Evolutionary conservation across 2,329 filamentous ascomycete genomes (phyloP).

Genomic region (Beauveria asiatica): DNA sequence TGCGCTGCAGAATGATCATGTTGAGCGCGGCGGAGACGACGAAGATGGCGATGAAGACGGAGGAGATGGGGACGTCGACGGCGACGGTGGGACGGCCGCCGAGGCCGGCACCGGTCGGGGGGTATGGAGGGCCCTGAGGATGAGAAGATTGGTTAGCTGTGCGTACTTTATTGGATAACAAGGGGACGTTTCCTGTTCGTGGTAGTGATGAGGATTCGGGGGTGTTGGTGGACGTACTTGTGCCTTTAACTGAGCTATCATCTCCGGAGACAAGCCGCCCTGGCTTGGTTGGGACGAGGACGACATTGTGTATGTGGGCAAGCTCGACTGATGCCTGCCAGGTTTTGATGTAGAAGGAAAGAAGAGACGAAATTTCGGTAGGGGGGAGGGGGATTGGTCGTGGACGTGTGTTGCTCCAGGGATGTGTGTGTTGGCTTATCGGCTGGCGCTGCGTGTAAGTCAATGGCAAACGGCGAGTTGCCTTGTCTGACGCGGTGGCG

Average conservation of each 20-base stretch:
- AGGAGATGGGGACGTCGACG: slow-evolving; percentile 57
- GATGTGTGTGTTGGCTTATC: too few species aligned
- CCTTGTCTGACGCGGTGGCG: too few species aligned
- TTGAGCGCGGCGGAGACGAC: slow-evolving; percentile 42
- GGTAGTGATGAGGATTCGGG: not conserved
- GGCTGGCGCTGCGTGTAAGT: too few species aligned
- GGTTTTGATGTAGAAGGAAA: not conserved
- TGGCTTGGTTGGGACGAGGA: not conserved
- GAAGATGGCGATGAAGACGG: slow-evolving; percentile 55
- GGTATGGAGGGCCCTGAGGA: slow-evolving; percentile 29
- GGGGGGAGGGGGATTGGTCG: too few species aligned
- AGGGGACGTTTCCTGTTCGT: not conserved
- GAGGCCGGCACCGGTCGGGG: slow-evolving; percentile 36
- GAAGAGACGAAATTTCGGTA: not conserved
- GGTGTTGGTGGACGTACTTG: not conserved
- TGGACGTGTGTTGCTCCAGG: too few species aligned
- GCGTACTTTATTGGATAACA: not conserved
- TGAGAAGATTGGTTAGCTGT: slow-evolving; percentile 3
- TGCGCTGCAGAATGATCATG: slow-evolving; percentile 50
- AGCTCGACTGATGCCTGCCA: not conserved
- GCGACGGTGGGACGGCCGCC: slow-evolving; percentile 48
- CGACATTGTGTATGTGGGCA: not conserved
- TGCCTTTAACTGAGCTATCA: not conserved
- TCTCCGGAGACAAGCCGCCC: not conserved
- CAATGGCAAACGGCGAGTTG: too few species aligned